Evolutionary conservation across 169 alveolate species (phyloP), one percentile per base, ranked within the genome.

Genomic region (Plasmodium fragile): DNA sequence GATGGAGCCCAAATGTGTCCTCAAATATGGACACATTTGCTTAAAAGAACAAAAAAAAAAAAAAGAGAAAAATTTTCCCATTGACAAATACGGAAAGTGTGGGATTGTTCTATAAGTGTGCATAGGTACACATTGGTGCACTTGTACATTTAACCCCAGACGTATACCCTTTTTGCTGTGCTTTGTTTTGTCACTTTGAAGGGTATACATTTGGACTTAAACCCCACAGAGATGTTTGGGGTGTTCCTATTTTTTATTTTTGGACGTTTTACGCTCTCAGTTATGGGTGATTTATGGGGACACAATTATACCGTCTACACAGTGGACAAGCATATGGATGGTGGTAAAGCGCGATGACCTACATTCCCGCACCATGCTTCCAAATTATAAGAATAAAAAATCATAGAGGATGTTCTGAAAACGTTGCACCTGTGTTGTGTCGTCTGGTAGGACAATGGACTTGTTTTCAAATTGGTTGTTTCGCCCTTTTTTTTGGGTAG

Each of bases 361-460:
- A 65, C 75, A 65, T 28, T 65, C 34, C 45, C 30, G 41, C 39
- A 81, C 22, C 59, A 7, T 18, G 55, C 73, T 25, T 18, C 13
- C 78, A 34, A 13, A 10, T 78, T 87, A 87, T 59, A 87, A 45
- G 59, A 87, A 87, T 78, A 87, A 78, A 59, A 87, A 87, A 55
- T 87, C 93, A 32, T 87, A 87, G 70, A 87, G 49, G 13, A 87
- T 39, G 41, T 79, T 87, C 52, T 87, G 93, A 87, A 87, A 87
- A 28, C 55, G 28, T 59, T 78, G 70, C 3, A 78, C 4, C 52
- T 65, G 28, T 25, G 65, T 78, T 30, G 18, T 59, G 73, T 77
- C 71, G n/a, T 87, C 49, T 5, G 34, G 39, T 25, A 55, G 4
- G 25, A 11, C 52, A 32, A 36, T 52, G 34, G 25, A 34, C 25